Base-by-base conservation (phyloP, 257 asterid species). In the Salvia rosmarinus region DNA sequence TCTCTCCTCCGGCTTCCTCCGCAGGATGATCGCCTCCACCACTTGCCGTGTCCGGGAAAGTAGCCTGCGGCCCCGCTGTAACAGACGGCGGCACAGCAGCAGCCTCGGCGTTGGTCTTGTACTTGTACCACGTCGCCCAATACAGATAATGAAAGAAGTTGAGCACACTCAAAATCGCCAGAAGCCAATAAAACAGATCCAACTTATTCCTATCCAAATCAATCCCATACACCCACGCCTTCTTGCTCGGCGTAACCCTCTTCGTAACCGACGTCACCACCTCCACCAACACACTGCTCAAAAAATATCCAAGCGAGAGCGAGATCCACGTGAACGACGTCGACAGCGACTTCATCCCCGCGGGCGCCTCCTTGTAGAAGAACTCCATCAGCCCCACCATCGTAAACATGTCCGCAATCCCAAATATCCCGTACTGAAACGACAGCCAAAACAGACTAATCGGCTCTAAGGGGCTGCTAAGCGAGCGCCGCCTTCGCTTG, bases 331-430 rank as follows among this genome's bases (percentile, higher is more conserved):
- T 84, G 17, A 90, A 86, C 0, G 95, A 90, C 40, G 96, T 88
- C 6, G 96, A 80, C 1, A 90, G 82, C 2, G 95, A 86, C 62
- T 87, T 85, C 95, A 90, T 90, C 60, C 95, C 86, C 0, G 56
- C 42, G 0, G 96, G 95, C 0, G 95, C 95, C 52, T 90, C 95
- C 23, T 72, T 83, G 54, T 88, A 90, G 66, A 88, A 90, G 54
- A 90, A 88, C 57, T 88, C 95, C 76, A 90, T 16, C 67, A 85
- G 63, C 10, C 96, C 95, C 4, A 86, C 88, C 39, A 90, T 54
- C 0, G 95, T 80, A 34, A 88, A 88, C 90, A 90, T 85, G 34
- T 90, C 92, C 0, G 95, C 95, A 21, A 86, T 72, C n/a, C 95
- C 96, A 9, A 88, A 85, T 0, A 90, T 67, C 0, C 88, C 91